phyloP scores from a whole-genome alignment of 306 rosid genomes.

The Dalbergia cochinchinensis region DNA sequence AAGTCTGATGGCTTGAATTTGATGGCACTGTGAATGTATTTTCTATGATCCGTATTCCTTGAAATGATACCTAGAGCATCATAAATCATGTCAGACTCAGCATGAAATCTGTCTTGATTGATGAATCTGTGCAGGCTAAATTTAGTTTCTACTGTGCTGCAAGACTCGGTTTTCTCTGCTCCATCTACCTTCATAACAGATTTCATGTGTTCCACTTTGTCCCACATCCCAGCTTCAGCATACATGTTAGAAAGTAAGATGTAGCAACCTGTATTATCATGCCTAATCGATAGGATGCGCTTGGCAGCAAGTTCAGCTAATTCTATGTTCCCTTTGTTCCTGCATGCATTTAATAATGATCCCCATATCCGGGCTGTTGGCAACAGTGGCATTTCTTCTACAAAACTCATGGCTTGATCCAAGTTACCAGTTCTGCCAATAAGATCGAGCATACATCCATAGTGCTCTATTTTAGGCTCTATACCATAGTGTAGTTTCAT shows the following conservation, averaged over 20 bases:
- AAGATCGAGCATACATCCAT: slow-evolving; percentile 69
- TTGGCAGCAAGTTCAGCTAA: slow-evolving; percentile 61
- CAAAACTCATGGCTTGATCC: slow-evolving; percentile 58
- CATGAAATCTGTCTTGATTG: slow-evolving; percentile 56
- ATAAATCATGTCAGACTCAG: slow-evolving; percentile 53
- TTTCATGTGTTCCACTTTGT: slow-evolving; percentile 51
- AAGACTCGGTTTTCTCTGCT: slow-evolving; percentile 46
- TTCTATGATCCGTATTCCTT: slow-evolving; percentile 45
- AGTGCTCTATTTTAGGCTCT: slow-evolving; percentile 68
- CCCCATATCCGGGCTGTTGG: slow-evolving; percentile 74
- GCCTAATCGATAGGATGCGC: slow-evolving; percentile 48
- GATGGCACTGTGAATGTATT: slow-evolving; percentile 37
- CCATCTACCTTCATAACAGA: slow-evolving; percentile 58
- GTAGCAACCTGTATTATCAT: slow-evolving; percentile 63
- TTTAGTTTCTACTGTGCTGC: slow-evolving; percentile 55
- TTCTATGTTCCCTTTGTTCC: slow-evolving; percentile 60
- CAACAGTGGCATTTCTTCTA: slow-evolving; percentile 56
- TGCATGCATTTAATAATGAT: slow-evolving; percentile 62
- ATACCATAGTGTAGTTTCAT: slow-evolving; percentile 58
- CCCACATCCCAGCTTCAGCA: slow-evolving; percentile 66
- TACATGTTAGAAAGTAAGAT: slow-evolving; percentile 68
- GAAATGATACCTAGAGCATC: slow-evolving; percentile 47
- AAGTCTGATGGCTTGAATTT: slow-evolving; percentile 57
- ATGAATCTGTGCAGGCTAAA: slow-evolving; percentile 48
- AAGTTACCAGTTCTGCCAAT: slow-evolving; percentile 58